Evolutionary conservation across 139 green algal genomes (phyloP), one percentile per base, ranked within the genome.

Genomic region (Chlorella sp.): DNA sequence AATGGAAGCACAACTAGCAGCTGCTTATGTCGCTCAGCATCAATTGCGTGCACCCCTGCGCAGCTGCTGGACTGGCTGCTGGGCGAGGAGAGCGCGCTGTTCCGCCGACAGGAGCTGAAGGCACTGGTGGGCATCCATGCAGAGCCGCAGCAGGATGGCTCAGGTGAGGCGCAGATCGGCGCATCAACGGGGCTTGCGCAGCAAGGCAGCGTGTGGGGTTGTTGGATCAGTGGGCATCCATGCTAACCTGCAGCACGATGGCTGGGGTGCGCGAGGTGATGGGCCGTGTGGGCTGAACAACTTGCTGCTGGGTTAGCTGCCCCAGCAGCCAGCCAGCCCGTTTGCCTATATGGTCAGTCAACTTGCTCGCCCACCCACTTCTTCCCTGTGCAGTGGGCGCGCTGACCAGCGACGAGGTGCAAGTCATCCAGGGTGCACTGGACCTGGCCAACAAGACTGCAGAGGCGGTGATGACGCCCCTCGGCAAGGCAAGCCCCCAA

Each of bases 391-490:
- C 73, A 82, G 76, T 82, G 13, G 76, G 76, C 16, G 63, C 62
- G 25, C 83, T 87, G 56, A 83, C 83, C 13, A 30, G 20, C 23
- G 83, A 87, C 34, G 83, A 87, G 73, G 83, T 74, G 30, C 41
- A 70, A 25, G 75, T 95, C 25, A 88, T 96, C 13, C 85, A 86
- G 23, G 93, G 93, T 2, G 93, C 86, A 1, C 82, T 96, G 44
- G 90, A 96, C 75, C 55, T 94, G 82, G 87, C 89, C 23, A 63
- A 83, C 63, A 94, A 94, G 84, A 85, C 60, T 6, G 93, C 93
- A 12, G 64, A 88, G 16, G 38, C 90, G 5, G 92, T 89, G 57
- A 93, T 95, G 88, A 96, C 93, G 0, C 85, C 80, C 0, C 62
- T 96, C 18, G 82, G 87, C 57, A 94, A 94, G 86, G 91, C 71